These are phyloP conservation scores for Huntiella bhutanensis DNA, from an alignment of 2,329 filamentous ascomycete species.

Conservation along the genomic window DNA sequence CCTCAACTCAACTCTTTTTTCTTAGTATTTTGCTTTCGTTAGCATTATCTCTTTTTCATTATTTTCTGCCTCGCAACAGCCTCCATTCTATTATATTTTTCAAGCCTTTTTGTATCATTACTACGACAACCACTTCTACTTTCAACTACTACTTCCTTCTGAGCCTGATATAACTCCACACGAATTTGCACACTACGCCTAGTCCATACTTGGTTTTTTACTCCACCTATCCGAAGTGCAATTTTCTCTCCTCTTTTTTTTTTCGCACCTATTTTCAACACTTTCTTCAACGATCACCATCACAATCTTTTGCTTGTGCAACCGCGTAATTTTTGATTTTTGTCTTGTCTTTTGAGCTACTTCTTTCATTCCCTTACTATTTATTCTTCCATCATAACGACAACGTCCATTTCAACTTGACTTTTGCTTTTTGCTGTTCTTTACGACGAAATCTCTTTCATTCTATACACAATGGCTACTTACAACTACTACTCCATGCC, in stretches of 20 bases:
- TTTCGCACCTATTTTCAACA: too few relatives aligned
- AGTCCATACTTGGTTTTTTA: too few relatives aligned
- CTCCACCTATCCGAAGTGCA: background rate
- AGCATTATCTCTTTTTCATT: too few relatives aligned
- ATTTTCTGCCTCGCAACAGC: too few relatives aligned
- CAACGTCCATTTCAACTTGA: background rate
- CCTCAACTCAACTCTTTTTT: background rate
- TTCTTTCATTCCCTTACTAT: background rate
- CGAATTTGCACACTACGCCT: too few relatives aligned
- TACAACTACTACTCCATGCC: conserved; percentile 44
- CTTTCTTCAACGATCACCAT: background rate
- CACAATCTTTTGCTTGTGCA: background rate
- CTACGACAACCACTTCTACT: too few relatives aligned
- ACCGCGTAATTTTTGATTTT: background rate
- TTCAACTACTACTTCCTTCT: too few relatives aligned
- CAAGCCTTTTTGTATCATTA: too few relatives aligned
- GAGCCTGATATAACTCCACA: too few relatives aligned
- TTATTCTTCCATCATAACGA: background rate
- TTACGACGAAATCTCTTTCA: conserved; percentile 11
- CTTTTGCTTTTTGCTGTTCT: background rate
- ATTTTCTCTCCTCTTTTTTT: background rate
- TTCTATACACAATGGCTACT: conserved; percentile 33
- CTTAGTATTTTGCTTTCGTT: background rate
- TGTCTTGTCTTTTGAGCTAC: background rate
- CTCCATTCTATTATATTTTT: too few relatives aligned